Evolutionary conservation across 73 alveolate genomes (phyloP).

Genomic region (Breviolum minutum): DNA sequence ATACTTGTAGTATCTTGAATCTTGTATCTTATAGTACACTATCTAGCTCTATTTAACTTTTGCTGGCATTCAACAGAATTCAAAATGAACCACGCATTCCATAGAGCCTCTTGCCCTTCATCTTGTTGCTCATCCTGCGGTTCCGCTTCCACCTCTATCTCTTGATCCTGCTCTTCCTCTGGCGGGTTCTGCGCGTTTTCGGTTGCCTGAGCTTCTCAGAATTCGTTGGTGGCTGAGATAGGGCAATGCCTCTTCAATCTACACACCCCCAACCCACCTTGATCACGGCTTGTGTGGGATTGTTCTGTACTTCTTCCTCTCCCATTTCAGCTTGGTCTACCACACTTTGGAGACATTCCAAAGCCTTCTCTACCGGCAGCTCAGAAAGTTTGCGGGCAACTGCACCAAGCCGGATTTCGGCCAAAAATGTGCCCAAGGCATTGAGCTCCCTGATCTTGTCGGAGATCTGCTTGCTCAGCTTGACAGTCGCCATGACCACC

Average conservation of each 20-base stretch:
- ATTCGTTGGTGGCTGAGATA: background rate
- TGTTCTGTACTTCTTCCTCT: constrained; percentile 16
- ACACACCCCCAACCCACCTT: background rate
- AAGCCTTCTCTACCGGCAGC: constrained; percentile 37
- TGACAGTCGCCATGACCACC: constrained; percentile 37
- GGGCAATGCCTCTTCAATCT: background rate
- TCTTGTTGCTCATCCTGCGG: background rate
- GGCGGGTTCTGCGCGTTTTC: background rate
- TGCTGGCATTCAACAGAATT: background rate
- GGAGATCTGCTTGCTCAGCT: constrained; percentile 40
- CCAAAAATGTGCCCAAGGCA: background rate
- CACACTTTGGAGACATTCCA: constrained; percentile 33
- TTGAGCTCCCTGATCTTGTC: constrained; percentile 54
- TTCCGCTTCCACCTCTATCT: background rate
- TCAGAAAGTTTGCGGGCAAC: constrained; percentile 67
- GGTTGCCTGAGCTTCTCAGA: background rate
- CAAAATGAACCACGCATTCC: background rate
- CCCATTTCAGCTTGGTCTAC: background rate
- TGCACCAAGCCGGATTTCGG: constrained; percentile 51
- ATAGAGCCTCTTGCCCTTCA: background rate
- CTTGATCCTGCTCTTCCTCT: background rate
- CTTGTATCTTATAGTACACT: too few species aligned
- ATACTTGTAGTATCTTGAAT: too few species aligned
- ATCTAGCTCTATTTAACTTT: too few species aligned
- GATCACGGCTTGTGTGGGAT: constrained; percentile 5